These are phyloP conservation scores for Pseudopyrenochaeta lycopersici DNA, from an alignment of 2,329 filamentous ascomycete species.

Conservation along the genomic window DNA sequence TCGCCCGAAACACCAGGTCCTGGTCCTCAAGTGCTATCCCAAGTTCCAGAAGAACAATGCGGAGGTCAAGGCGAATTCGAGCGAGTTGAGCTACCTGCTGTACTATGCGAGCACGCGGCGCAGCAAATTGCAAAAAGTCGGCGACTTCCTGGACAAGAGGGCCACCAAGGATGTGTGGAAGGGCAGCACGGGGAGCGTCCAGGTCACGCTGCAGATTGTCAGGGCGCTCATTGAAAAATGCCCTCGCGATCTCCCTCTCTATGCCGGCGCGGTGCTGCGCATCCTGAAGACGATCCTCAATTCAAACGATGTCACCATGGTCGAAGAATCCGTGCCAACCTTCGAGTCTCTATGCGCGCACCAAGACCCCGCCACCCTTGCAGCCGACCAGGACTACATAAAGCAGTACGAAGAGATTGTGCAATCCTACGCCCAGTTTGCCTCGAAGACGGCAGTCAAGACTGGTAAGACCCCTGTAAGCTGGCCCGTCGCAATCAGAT, in stretches of 20 bases:
- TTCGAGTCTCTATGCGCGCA: constrained; percentile 90
- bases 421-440: constrained; percentile 79
- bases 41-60: constrained; percentile 85
- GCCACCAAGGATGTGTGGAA: constrained; percentile 91
- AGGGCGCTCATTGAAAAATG: constrained; percentile 92
- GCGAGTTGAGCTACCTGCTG: constrained; percentile 94
- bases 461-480: constrained; percentile 61
- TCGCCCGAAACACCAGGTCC: constrained; percentile 95
- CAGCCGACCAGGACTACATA: constrained; percentile 85
- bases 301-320: constrained; percentile 89
- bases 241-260: constrained; percentile 87
- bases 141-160: constrained; percentile 92
- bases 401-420: constrained; percentile 85
- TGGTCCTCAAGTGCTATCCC: constrained; percentile 96
- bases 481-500: constrained; percentile 76
- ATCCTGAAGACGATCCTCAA: constrained; percentile 84
- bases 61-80: constrained; percentile 94
- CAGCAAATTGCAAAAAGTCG: constrained; percentile 96
- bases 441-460: constrained; percentile 67
- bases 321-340: constrained; percentile 86
- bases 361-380: constrained; percentile 84
- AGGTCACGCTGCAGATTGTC: constrained; percentile 93
- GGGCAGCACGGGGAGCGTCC: constrained; percentile 87
- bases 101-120: constrained; percentile 96
- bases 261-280: constrained; percentile 83